Evolutionary conservation across 495 filamentous ascomycete species (phyloP).

Genomic region (Tricharina praecox): DNA sequence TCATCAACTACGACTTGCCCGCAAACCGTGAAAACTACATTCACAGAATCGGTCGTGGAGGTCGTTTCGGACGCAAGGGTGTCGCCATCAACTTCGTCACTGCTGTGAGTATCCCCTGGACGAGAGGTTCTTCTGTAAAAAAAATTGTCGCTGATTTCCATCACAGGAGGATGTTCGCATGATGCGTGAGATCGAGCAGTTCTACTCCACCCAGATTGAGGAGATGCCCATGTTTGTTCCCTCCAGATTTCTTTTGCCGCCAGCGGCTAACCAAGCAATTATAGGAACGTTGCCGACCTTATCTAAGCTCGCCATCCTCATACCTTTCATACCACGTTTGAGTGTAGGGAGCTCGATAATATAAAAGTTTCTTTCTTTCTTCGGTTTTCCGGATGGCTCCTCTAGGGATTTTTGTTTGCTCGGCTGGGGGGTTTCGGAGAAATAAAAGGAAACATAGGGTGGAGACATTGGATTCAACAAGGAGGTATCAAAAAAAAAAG

Average conservation of each 20-base stretch:
- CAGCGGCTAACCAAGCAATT: not conserved
- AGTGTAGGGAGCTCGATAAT: conserved; percentile 1
- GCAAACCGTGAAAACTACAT: conserved; percentile 99
- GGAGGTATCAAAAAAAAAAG: not conserved
- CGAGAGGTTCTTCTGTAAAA: no score
- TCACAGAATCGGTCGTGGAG: conserved; percentile 89
- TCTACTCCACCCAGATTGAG: conserved; percentile 81
- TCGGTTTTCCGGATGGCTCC: not conserved
- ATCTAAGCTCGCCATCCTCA: not conserved
- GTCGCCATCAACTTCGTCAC: conserved; percentile 99
- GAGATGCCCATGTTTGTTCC: conserved; percentile 99
- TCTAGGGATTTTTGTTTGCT: conserved; percentile 1
- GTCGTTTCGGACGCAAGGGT: conserved; percentile 93
- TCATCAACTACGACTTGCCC: conserved; percentile 98
- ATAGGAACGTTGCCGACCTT: conserved; percentile 1
- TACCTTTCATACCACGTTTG: not conserved
- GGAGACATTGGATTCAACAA: not conserved
- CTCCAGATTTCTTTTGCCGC: conserved; percentile 36
- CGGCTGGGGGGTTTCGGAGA: not conserved
- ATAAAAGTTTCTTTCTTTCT: conserved; percentile 1
- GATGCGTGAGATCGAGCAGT: conserved; percentile 84
- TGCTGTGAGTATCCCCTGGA: conserved; percentile 33
- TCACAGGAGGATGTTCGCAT: conserved; percentile 89
- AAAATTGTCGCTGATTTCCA: no score
- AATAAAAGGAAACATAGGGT: not conserved